Base-by-base conservation (phyloP, 2,329 filamentous ascomycete species). In the Curvularia hawaiiensis region DNA sequence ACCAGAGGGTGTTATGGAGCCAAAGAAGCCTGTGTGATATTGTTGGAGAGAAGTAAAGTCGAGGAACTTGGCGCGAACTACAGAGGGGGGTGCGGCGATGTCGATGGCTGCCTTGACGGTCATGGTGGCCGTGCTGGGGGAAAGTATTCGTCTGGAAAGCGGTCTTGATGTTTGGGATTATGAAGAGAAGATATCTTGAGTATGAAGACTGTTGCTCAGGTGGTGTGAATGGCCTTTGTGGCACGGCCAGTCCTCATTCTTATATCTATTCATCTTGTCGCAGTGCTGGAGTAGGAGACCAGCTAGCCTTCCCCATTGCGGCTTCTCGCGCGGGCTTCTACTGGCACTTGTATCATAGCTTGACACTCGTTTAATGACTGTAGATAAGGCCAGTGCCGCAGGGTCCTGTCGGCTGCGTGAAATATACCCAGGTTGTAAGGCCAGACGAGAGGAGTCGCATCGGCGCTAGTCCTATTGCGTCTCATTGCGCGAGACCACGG, bases 401-500 rank as follows among this genome's bases (percentile, higher is more conserved):
- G 35, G 16, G 30, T 20, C 35, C 11, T 30, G 18, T 26, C 8
- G 12, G 40, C 10, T 49, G 30, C 6, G 38, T 24, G 28, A n/a
- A 33, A 30, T 11, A 31, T 20, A n/a, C 14, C 24, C 16, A 30
- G 18, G 35, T 14, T 22, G 28, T 48, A 22, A 24, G 18, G 45
- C 14, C 24, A 20, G 24, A 24, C 22, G 30, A 28, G 22, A 52
- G 41, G 28, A n/a, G 35, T 31, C 6, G 8, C 18, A 18, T 40
- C 35, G 8, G 18, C 18, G 33, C 47, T 50, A 50, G 9, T 11
- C 47, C 35, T 50, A 39, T 39, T 50, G 47, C 47, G 47, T 39
- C 47, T 30, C 47, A 50, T 28, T 50, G 47, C 68, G 70, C 61
- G 54, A 56, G 69, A 61, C 63, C 59, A 70, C 16, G 7, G 59